phyloP scores from a whole-genome alignment of 352 stramenopile genomes.

The Globisporangium solare region DNA sequence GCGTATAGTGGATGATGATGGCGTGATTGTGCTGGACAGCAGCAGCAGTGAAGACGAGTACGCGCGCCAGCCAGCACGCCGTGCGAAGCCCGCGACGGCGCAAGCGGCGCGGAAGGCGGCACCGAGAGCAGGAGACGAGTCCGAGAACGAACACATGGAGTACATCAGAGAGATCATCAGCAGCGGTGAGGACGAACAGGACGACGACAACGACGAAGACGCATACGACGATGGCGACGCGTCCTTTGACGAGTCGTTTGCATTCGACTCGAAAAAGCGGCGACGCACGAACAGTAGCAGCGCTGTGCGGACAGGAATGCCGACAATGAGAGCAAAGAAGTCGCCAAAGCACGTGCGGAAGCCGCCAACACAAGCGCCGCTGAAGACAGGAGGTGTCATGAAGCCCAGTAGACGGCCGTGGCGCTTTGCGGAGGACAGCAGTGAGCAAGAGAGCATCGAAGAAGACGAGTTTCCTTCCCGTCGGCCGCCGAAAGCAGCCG shows the following conservation, averaged over 20 bases:
- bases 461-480: neutral
- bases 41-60: conserved; percentile 10
- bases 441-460: neutral
- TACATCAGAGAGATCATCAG: conserved; percentile 14
- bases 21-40: conserved; percentile 15
- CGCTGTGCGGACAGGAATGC: neutral
- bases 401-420: too few relatives aligned
- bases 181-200: conserved; percentile 1
- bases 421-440: neutral
- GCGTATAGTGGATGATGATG: conserved; percentile 14
- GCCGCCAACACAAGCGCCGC: neutral
- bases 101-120: conserved; percentile 11
- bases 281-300: conserved; percentile 4
- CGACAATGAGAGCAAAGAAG: too few relatives aligned
- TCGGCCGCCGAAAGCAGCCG: neutral
- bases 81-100: neutral
- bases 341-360: neutral
- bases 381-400: neutral
- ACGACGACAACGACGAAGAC: conserved; percentile 3
- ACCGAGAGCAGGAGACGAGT: conserved; percentile 6
- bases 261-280: conserved; percentile 11
- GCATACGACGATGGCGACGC: conserved; percentile 4
- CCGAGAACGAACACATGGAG: conserved; percentile 12
- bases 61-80: neutral
- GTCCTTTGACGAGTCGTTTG: conserved; percentile 6